Evolutionary conservation across 2,329 filamentous ascomycete species (phyloP).

Genomic region (Diaporthe sp.): DNA sequence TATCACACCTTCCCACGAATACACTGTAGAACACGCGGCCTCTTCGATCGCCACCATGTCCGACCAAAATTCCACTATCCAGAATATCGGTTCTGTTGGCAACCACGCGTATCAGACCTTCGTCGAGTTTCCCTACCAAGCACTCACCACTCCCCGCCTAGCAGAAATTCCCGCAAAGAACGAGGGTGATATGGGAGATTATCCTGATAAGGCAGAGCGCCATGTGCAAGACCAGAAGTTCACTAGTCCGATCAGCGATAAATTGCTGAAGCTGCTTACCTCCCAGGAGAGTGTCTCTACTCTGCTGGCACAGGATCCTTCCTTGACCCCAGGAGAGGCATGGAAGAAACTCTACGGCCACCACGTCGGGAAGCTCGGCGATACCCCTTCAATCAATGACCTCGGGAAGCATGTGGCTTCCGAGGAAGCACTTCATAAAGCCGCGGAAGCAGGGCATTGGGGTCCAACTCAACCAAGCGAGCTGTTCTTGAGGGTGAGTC

Average conservation of each 20-base stretch:
- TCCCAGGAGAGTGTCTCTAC: slow-evolving; percentile 68
- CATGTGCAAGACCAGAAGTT: slow-evolving; percentile 29
- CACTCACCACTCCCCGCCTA: slow-evolving; percentile 46
- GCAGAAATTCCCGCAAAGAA: slow-evolving; percentile 24
- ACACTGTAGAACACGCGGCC: not conserved
- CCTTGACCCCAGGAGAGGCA: slow-evolving; percentile 63
- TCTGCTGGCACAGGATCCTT: slow-evolving; percentile 65
- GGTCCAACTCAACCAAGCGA: slow-evolving; percentile 72
- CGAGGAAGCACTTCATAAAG: slow-evolving; percentile 63
- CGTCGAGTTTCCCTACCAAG: slow-evolving; percentile 48
- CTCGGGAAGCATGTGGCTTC: slow-evolving; percentile 42
- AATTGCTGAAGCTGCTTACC: slow-evolving; percentile 65
- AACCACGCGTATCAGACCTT: slow-evolving; percentile 46
- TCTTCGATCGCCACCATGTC: slow-evolving; percentile 8
- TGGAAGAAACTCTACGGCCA: slow-evolving; percentile 67
- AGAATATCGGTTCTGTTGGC: slow-evolving; percentile 31
- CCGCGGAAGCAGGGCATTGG: slow-evolving; percentile 75
- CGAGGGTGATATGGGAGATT: not conserved
- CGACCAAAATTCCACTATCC: slow-evolving; percentile 30
- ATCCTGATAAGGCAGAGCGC: slow-evolving; percentile 12
- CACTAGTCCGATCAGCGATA: slow-evolving; percentile 53
- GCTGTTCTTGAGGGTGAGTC: slow-evolving; percentile 71
- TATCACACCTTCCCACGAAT: slow-evolving; percentile 16
- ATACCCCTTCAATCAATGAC: slow-evolving; percentile 37
- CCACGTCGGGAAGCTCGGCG: slow-evolving; percentile 40